Evolutionary conservation across 805 yeast genomes (phyloP).

Genomic region (Candida cerambycidarum): DNA sequence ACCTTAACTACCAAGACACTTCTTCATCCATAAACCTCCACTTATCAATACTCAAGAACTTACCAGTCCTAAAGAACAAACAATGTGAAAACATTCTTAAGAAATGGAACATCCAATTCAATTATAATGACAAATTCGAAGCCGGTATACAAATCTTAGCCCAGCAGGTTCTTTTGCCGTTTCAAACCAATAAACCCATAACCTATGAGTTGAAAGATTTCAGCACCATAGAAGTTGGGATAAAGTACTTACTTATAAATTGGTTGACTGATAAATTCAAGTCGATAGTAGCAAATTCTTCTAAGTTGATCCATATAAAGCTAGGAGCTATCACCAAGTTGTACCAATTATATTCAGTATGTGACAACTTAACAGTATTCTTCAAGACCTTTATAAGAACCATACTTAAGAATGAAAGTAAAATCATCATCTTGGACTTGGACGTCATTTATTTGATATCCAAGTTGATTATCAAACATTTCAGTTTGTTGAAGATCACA

Average conservation of each 20-base stretch:
- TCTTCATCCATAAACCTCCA: slow-evolving; percentile 40
- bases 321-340: slow-evolving; percentile 30
- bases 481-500: slow-evolving; percentile 31
- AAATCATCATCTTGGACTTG: slow-evolving; percentile 39
- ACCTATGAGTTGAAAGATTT: slow-evolving; percentile 15
- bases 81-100: slow-evolving; percentile 57
- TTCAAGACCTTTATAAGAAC: slow-evolving; percentile 35
- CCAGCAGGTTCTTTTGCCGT: slow-evolving; percentile 30
- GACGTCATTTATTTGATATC: slow-evolving; percentile 41
- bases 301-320: slow-evolving; percentile 36
- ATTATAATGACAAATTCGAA: slow-evolving; percentile 37
- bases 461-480: slow-evolving; percentile 30
- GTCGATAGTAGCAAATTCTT: slow-evolving; percentile 29
- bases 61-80: slow-evolving; percentile 54
- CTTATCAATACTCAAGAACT: slow-evolving; percentile 53
- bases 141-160: slow-evolving; percentile 34
- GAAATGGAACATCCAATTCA: slow-evolving; percentile 38
- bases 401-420: slow-evolving; percentile 39
- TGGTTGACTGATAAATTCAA: slow-evolving; percentile 49
- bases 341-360: slow-evolving; percentile 33
- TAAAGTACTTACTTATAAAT: slow-evolving; percentile 45
- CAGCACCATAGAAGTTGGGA: slow-evolving; percentile 36
- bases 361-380: slow-evolving; percentile 43
- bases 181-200: slow-evolving; percentile 22
- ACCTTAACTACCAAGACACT: too few species aligned